Base-by-base conservation (phyloP, 192 early-diverging fungal genomes). In the Thoreauomyces humboldtii region DNA sequence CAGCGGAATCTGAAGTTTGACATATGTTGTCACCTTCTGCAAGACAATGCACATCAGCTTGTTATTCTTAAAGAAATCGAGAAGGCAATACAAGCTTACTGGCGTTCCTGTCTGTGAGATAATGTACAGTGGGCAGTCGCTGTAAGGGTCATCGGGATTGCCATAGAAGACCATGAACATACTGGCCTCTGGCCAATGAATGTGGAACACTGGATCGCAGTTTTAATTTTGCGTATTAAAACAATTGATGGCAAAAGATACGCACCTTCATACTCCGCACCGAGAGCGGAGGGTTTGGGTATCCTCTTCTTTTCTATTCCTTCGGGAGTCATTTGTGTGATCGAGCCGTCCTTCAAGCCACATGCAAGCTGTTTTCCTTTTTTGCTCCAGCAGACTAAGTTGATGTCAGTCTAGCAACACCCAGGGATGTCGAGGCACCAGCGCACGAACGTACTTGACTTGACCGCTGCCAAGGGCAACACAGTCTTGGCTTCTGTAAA, bases 341-440 rank as follows among this genome's bases (percentile, higher is more conserved):
- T 70, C 27, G 43, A 31, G 4, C 86, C 91, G 7, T 63, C 56
- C n/a, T 69, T 43, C 29, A 80, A 81, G 24, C 92, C 93, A 29
- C 88, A 87, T 28, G 86, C 86, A 36, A 95, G 82, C 67, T 93
- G 93, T 63, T 92, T 93, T 65, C 93, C 93, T 65, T 95, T 95
- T 32, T 78, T 79, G 35, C 91, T 92, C 93, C 93, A 95, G 41
- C 83, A 87, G 22, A 94, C 67, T 67, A 19, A 9, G 37, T 1
- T 19, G 47, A 50, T 12, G 7, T 50, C 9, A 50, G 47, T 19
- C 47, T 19, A 50, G 47, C 22, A n/a, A n/a, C n/a, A n/a, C n/a
- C n/a, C 7, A 24, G 47, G 22, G 12, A 50, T 7, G 12, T 12
- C 47, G 25, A 19, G 9, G 7, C 7, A 24, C 47, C 7, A 19